Percentiles rank a stretch among this genome's conserved stretches.
These are phyloP conservation scores for Rutstroemia sp. DNA, from an alignment of 2,329 filamentous ascomycete species.

Conservation along the genomic window DNA sequence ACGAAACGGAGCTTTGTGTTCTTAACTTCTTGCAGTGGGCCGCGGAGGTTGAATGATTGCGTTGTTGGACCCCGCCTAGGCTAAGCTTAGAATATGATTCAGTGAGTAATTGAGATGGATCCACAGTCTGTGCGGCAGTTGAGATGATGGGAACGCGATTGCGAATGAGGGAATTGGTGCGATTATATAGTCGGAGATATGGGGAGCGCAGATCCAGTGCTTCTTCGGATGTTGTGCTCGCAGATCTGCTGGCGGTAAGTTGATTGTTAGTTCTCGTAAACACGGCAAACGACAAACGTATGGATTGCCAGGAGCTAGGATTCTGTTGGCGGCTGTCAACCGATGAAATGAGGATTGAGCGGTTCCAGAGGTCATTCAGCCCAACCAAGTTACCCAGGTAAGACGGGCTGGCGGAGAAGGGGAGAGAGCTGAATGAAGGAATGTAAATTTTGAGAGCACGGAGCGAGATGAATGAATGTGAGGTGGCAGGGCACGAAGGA, in stretches of 20 bases:
- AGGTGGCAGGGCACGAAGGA: neutral
- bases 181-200: neutral
- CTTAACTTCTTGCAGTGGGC: neutral
- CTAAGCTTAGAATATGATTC: neutral
- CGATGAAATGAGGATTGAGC: neutral
- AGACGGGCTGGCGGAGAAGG: neutral
- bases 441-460: neutral
- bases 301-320: neutral
- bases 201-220: neutral
- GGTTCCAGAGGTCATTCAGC: slow-evolving; percentile 6
- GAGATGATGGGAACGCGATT: neutral
- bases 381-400: neutral
- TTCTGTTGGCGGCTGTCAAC: slow-evolving; percentile 2
- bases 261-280: neutral
- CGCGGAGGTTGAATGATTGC: neutral
- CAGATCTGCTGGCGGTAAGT: neutral
- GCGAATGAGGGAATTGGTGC: neutral
- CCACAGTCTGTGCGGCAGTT: slow-evolving; percentile 7
- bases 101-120: slow-evolving; percentile 3
- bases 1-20: neutral
- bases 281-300: neutral
- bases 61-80: slow-evolving; percentile 4
- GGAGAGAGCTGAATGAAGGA: neutral
- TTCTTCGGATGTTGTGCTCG: neutral
- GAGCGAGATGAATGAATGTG: neutral